Conservation (phyloP, 768 basidiomycete genomes). For the Mycena venus region DNA sequence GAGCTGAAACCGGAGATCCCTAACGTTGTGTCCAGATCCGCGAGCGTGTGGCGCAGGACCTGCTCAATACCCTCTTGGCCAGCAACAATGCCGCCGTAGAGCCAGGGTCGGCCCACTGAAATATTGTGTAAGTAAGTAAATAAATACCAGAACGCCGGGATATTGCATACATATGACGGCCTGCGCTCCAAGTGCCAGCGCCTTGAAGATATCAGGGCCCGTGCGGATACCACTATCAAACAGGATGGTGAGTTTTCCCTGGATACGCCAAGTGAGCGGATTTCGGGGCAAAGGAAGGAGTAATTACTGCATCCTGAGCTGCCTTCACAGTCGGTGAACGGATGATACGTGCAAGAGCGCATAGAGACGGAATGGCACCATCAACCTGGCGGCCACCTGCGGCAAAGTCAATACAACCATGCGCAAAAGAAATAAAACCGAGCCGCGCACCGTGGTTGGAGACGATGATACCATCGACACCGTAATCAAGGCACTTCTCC, state of each 20-base stretch:
- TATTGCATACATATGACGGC: constrained; percentile 73
- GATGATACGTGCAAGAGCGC: constrained; percentile 77
- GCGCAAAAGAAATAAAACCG: constrained; percentile 15
- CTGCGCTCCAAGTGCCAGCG: constrained; percentile 88
- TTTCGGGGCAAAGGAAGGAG: no score
- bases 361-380: constrained; percentile 80
- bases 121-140: not conserved
- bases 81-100: constrained; percentile 78
- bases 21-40: constrained; percentile 76
- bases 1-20: constrained; percentile 72
- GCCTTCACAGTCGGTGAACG: constrained; percentile 68
- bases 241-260: constrained; percentile 75
- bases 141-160: not conserved
- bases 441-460: constrained; percentile 84
- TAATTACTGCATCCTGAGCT: constrained; percentile 57
- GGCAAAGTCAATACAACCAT: not conserved
- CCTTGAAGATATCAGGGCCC: constrained; percentile 87
- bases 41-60: constrained; percentile 74
- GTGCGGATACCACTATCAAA: constrained; percentile 88
- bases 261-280: no score
- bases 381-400: constrained; percentile 83
- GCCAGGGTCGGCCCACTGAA: constrained; percentile 77
- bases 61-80: constrained; percentile 84
- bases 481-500: constrained; percentile 72
- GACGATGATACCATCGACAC: constrained; percentile 81